phyloP scores from a whole-genome alignment of 306 rosid genomes.

The Fragaria ananassa region DNA sequence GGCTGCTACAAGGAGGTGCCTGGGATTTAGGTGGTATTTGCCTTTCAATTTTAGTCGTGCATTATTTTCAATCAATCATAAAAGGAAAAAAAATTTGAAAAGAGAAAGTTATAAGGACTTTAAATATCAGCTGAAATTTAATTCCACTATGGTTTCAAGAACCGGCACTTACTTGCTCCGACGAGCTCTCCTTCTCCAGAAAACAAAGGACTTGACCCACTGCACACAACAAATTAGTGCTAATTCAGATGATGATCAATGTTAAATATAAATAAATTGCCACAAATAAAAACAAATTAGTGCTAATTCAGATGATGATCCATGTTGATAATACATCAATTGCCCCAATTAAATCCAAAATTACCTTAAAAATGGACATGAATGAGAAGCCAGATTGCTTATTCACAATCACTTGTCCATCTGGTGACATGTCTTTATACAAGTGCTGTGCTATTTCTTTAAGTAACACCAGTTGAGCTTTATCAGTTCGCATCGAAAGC shows the following conservation, averaged over 20 bases:
- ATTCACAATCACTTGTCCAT: slow-evolving; percentile 42
- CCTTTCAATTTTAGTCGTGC: too few species aligned
- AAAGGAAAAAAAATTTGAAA: not conserved
- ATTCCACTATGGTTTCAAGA: not conserved
- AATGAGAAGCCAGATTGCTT: slow-evolving; percentile 54
- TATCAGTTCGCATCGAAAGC: slow-evolving; percentile 84
- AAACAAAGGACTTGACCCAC: slow-evolving; percentile 62
- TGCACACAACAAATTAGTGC: slow-evolving; percentile 40
- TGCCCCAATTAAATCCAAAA: not conserved
- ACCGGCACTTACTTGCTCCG: slow-evolving; percentile 79
- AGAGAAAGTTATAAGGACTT: not conserved
- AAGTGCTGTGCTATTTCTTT: slow-evolving; percentile 97
- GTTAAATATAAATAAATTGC: too few species aligned
- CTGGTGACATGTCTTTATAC: slow-evolving; percentile 72
- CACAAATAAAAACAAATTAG: slow-evolving; percentile 17
- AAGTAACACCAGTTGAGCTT: slow-evolving; percentile 82
- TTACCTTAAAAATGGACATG: slow-evolving; percentile 71
- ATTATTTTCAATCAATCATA: not conserved
- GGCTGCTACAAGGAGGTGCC: not conserved
- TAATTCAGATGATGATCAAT: not conserved
- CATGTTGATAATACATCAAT: not conserved
- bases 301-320: not conserved
- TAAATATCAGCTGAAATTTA: not conserved
- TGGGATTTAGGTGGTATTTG: not conserved
- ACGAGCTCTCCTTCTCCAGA: slow-evolving; percentile 76